Percentiles rank a stretch among this genome's conserved stretches.
phyloP scores from a whole-genome alignment of 129 eudicot genomes.

The Smallanthus sonchifolius region DNA sequence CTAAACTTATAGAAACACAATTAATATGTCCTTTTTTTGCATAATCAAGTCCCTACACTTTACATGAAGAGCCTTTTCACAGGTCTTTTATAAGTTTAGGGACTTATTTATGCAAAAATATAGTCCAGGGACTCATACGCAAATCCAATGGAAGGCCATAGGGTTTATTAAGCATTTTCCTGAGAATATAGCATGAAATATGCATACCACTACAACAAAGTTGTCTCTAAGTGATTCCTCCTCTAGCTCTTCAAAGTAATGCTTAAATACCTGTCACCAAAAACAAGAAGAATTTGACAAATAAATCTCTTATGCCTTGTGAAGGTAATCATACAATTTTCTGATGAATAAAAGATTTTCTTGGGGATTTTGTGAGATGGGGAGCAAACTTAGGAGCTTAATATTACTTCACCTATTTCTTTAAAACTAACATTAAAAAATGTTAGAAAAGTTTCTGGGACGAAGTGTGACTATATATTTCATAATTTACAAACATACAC shows the following conservation, averaged over 20 bases:
- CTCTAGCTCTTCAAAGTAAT: constrained; percentile 95
- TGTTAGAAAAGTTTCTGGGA: not conserved
- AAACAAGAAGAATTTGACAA: not conserved
- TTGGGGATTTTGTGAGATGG: not conserved
- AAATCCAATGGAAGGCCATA: not conserved
- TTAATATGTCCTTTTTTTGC: not conserved
- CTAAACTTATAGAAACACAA: not conserved
- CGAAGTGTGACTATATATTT: not conserved
- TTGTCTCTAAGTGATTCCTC: constrained; percentile 99
- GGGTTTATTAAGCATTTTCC: not conserved
- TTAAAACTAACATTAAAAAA: not conserved
- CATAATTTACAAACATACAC: not conserved
- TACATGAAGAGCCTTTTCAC: not conserved
- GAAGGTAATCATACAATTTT: not conserved
- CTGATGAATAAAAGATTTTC: not conserved
- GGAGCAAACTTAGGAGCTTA: not conserved
- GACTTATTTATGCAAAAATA: not conserved
- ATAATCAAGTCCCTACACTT: not conserved
- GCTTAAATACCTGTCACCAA: constrained; percentile 77
- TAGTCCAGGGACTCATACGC: not conserved
- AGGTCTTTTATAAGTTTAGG: not conserved
- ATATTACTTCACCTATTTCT: not conserved
- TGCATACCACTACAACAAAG: constrained; percentile 92
- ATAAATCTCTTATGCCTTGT: not conserved
- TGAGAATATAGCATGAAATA: not conserved